A percentile compares a stretch with the other conserved stretches of the same genome.
Conservation (phyloP, 176 grass and related monocot species). For the Melocanna baccifera region DNA sequence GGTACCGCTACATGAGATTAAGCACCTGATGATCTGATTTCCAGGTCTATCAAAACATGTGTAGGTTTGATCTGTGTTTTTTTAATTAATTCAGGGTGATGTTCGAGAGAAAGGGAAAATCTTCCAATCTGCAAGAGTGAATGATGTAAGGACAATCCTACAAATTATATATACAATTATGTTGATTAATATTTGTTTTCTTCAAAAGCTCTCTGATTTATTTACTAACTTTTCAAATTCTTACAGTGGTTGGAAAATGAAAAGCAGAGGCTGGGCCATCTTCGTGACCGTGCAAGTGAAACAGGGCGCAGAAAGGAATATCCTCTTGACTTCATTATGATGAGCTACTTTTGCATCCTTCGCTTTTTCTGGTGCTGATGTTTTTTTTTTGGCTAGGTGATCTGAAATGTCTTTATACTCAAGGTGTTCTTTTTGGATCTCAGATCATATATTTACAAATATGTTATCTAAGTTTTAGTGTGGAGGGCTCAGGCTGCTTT, state of each 20-base stretch:
- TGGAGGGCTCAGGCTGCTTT: background rate
- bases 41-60: constrained; percentile 10
- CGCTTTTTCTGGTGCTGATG: background rate
- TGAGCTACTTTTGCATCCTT: constrained; percentile 9
- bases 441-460: background rate
- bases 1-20: constrained; percentile 56
- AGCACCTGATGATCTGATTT: constrained; percentile 28
- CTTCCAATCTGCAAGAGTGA: constrained; percentile 83
- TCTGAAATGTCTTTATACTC: background rate
- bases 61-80: constrained; percentile 44
- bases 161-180: constrained; percentile 15
- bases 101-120: constrained; percentile 70
- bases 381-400: background rate
- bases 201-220: constrained; percentile 26
- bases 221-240: constrained; percentile 17
- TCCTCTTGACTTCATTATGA: constrained; percentile 56
- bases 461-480: background rate
- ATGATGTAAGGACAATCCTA: constrained; percentile 56
- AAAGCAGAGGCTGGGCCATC: constrained; percentile 72
- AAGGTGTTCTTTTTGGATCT: background rate
- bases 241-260: constrained; percentile 84
- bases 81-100: constrained; percentile 56
- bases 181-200: constrained; percentile 2
- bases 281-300: constrained; percentile 98
- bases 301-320: constrained; percentile 98